phyloP scores from a whole-genome alignment of 2,329 filamentous ascomycete genomes.

The Penicillium sp. region DNA sequence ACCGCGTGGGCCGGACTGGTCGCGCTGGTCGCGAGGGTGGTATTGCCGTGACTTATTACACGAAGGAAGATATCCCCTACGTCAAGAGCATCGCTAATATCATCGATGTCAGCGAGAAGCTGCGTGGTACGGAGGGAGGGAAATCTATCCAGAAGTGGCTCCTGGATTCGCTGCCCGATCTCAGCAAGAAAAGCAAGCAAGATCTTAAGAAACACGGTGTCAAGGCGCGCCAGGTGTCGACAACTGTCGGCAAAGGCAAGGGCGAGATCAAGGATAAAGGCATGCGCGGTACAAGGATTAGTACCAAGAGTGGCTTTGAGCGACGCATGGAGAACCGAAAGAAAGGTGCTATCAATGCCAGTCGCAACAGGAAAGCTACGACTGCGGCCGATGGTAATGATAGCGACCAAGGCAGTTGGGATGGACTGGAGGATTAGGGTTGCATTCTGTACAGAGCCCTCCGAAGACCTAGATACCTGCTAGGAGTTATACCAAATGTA shows the following conservation, averaged over 20 bases:
- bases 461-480: no score
- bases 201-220: conserved; percentile 78
- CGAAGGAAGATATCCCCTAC: conserved; percentile 86
- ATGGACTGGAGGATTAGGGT: conserved; percentile 41
- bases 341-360: conserved; percentile 46
- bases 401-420: conserved; percentile 37
- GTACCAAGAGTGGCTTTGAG: conserved; percentile 55
- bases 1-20: conserved; percentile 87
- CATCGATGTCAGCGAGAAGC: conserved; percentile 76
- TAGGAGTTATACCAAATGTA: conserved; percentile 10
- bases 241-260: conserved; percentile 43
- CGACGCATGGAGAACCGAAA: conserved; percentile 46
- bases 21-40: conserved; percentile 83
- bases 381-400: conserved; percentile 24
- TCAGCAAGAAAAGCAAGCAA: conserved; percentile 80
- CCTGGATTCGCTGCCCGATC: conserved; percentile 77
- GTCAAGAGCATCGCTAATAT: conserved; percentile 92
- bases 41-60: conserved; percentile 90
- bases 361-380: conserved; percentile 35
- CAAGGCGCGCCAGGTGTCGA: conserved; percentile 59
- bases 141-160: conserved; percentile 76
- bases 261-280: conserved; percentile 45
- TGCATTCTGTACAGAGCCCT: conserved; percentile 20
- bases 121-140: conserved; percentile 53
- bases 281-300: conserved; percentile 60